Conservation (phyloP, 2,329 filamentous ascomycete genomes). For the Claviceps purpurea region DNA sequence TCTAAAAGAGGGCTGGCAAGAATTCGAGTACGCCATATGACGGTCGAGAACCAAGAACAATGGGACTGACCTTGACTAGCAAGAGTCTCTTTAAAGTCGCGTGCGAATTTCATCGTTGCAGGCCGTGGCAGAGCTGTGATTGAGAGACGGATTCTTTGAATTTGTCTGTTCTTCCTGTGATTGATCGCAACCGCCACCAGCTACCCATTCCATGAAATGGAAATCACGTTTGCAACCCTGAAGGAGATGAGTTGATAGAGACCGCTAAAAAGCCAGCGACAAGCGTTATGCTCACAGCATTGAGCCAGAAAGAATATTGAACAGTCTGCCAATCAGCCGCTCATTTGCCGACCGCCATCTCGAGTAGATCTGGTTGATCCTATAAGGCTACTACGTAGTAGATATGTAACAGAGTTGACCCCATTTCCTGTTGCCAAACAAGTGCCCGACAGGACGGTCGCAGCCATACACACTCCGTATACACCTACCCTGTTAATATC, state of each 20-base stretch:
- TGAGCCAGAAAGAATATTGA: too few species aligned
- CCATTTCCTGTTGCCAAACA: too few species aligned
- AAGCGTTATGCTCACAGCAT: too few species aligned
- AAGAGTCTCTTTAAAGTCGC: slow-evolving; percentile 59
- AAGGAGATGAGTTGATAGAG: background rate
- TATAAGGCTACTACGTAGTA: too few species aligned
- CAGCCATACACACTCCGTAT: too few species aligned
- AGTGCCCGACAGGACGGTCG: too few species aligned
- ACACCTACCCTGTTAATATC: too few species aligned
- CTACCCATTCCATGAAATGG: background rate
- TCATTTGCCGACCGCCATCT: too few species aligned
- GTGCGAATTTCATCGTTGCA: slow-evolving; percentile 68
- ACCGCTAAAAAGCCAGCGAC: too few species aligned
- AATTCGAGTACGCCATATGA: background rate
- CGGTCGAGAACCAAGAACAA: background rate
- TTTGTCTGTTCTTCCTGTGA: background rate
- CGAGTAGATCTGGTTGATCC: too few species aligned
- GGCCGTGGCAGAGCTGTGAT: background rate
- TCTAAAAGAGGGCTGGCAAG: background rate
- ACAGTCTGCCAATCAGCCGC: too few species aligned
- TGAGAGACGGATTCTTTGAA: background rate
- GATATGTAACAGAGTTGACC: too few species aligned
- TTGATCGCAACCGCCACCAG: background rate
- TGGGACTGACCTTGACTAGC: slow-evolving; percentile 38
- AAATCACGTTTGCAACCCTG: background rate